Evolutionary conservation across 2,329 filamentous ascomycete genomes (phyloP), one percentile per base, ranked within the genome.

Genomic region (Leptodontidium sp.): DNA sequence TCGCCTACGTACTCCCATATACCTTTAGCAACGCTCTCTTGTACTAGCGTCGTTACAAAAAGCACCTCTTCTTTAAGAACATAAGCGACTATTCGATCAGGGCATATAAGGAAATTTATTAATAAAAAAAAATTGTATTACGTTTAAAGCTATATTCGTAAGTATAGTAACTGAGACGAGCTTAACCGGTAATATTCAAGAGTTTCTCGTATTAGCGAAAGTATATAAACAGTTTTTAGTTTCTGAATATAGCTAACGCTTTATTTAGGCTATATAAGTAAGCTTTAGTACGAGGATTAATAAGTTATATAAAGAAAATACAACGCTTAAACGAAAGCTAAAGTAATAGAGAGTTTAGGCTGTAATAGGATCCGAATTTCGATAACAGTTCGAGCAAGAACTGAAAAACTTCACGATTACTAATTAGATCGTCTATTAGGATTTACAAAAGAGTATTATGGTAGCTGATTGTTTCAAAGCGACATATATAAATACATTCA

Each of bases 31-130:
- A 21, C 21, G 21, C 21, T 21, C 21, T 21, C 21, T 21, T 21
- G 21, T 21, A 21, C 21, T 21, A 21, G 21, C 21, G 21, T 21
- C 21, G 21, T 21, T 21, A 21, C 21, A 70, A 71, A 64, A 68
- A 38, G 49, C 50, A 69, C 40, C 21, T 21, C 21, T 61, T 70
- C 21, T 70, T 70, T 50, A 71, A 71, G 65, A 70, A 67, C 57
- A 64, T 71, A 53, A 71, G 68, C 57, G 65, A 71, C 47, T 52
- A 71, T 68, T 71, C 50, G 35, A 71, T 71, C 45, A 35, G 61
- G 14, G 64, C 65, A 24, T 71, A 71, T 66, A 68, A 69, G 59
- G 61, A 69, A 66, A 21, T 21, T 21, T 21, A 21, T 43, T 71
- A 64, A 70, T 59, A 64, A 43, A 66, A 70, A 64, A 50, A 64